Conservation (phyloP, 495 filamentous ascomycete species). For the Annulohypoxylon stygium region DNA sequence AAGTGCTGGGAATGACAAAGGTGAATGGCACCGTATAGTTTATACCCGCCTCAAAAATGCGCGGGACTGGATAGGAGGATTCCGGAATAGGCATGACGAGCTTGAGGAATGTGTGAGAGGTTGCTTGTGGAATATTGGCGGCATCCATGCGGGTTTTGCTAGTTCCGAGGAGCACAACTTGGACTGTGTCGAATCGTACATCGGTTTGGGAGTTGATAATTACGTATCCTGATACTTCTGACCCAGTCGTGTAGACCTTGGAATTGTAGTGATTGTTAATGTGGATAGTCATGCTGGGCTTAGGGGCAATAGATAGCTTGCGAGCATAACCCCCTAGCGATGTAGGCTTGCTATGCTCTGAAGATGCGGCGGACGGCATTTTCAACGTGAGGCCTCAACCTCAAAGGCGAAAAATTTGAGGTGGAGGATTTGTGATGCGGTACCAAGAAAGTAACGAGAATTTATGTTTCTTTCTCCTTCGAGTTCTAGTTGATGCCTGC, state of each 20-base stretch:
- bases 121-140: constrained; percentile 57
- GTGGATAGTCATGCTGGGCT: constrained; percentile 57
- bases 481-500: constrained; percentile 1
- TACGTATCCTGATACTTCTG: constrained; percentile 60
- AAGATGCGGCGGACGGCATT: constrained; percentile 40
- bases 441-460: background rate
- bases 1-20: constrained; percentile 84
- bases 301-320: constrained; percentile 41
- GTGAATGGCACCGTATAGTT: constrained; percentile 84
- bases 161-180: constrained; percentile 83
- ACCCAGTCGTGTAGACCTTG: constrained; percentile 65
- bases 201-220: constrained; percentile 72
- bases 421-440: constrained; percentile 1
- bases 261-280: constrained; percentile 61
- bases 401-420: background rate
- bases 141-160: constrained; percentile 59
- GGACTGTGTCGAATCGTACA: constrained; percentile 81
- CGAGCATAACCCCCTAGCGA: constrained; percentile 36
- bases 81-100: constrained; percentile 83
- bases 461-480: background rate
- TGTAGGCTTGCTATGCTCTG: constrained; percentile 27
- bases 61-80: constrained; percentile 74
- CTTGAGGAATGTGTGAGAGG: constrained; percentile 77
- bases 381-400: background rate
- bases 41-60: constrained; percentile 74